Base-by-base conservation (phyloP, 805 yeast genomes). In the Komagataella mondaviorum region DNA sequence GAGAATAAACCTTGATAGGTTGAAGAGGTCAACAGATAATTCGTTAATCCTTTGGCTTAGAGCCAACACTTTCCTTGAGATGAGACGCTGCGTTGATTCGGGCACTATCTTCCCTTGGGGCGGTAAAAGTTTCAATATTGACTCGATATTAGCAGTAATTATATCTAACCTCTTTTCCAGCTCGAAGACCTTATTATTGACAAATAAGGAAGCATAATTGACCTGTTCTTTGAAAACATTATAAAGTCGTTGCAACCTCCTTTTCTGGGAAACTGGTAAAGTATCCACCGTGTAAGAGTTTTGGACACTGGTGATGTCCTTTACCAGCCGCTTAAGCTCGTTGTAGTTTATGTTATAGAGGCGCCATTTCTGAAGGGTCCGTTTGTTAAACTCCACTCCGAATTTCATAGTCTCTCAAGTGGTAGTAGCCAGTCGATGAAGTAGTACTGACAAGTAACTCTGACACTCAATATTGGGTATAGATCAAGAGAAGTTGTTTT, bases 311-410 rank as follows among this genome's bases (percentile, higher is more conserved):
- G 91, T 84, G 6, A 81, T 79, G 18, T 64, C 62, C 58, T 82
- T 75, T 53, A 90, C 87, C 47, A 76, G 72, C 4, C 67, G 66
- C 65, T 89, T 90, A 52, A 90, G 63, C 44, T 81, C 86, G 57
- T 88, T 84, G 66, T 90, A 90, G 60, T 88, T 89, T 45, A 90
- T 73, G 64, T 90, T 88, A 66, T 87, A 83, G 55, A 78, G 77
- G 59, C 77, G 77, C 97, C 98, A 90, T 68, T 87, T 93, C 1
- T 90, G 88, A 22, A 88, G 85, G 10, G 96, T 85, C 57, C 88
- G 74, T 56, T 78, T 80, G 51, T 76, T 71, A 20, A 90, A 73
- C 60, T 85, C 89, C 46, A 78, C 72, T 50, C 96, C 96, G 65
- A 89, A 90, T 67, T 88, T 91, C 98, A 90, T 90, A 8, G 16